Evolutionary conservation across 2,329 filamentous ascomycete species (phyloP).

Genomic region (Clarireedia hainanense): DNA sequence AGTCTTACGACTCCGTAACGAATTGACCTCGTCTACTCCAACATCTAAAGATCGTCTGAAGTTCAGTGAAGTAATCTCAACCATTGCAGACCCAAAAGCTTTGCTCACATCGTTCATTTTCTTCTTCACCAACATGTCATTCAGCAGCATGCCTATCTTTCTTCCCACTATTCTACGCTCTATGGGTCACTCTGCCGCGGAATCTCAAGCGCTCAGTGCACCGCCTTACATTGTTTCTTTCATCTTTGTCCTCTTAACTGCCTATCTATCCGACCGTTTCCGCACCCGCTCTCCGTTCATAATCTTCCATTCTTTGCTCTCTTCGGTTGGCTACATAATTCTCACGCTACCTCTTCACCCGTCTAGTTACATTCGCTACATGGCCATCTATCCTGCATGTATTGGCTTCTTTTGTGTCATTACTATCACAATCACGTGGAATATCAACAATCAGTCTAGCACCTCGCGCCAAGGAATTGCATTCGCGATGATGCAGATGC

Average conservation of each 20-base stretch:
- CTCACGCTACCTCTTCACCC: conserved; percentile 54
- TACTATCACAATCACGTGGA: conserved; percentile 81
- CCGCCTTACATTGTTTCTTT: conserved; percentile 78
- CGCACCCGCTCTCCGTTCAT: conserved; percentile 58
- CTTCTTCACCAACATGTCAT: conserved; percentile 81
- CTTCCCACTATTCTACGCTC: conserved; percentile 71
- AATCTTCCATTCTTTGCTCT: conserved; percentile 60
- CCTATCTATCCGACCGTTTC: conserved; percentile 61
- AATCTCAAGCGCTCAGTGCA: conserved; percentile 70
- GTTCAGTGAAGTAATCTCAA: conserved; percentile 47
- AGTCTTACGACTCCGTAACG: conserved; percentile 50
- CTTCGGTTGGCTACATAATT: conserved; percentile 50
- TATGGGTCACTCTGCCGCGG: conserved; percentile 63
- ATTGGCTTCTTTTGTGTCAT: conserved; percentile 79
- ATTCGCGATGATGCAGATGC: conserved; percentile 71
- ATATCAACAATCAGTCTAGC: conserved; percentile 72
- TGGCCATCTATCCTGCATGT: conserved; percentile 70
- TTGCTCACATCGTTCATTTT: conserved; percentile 78
- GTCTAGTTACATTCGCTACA: conserved; percentile 53
- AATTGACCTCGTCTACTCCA: conserved; percentile 14
- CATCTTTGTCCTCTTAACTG: conserved; percentile 60
- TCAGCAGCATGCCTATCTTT: conserved; percentile 81
- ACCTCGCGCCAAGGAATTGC: conserved; percentile 64
- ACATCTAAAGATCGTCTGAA: conserved; percentile 35
- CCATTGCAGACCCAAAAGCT: conserved; percentile 57